Percentiles rank a stretch among this genome's conserved stretches.
phyloP scores from a whole-genome alignment of 1,284 basidiomycete genomes.

The Rhodotorula sp. region DNA sequence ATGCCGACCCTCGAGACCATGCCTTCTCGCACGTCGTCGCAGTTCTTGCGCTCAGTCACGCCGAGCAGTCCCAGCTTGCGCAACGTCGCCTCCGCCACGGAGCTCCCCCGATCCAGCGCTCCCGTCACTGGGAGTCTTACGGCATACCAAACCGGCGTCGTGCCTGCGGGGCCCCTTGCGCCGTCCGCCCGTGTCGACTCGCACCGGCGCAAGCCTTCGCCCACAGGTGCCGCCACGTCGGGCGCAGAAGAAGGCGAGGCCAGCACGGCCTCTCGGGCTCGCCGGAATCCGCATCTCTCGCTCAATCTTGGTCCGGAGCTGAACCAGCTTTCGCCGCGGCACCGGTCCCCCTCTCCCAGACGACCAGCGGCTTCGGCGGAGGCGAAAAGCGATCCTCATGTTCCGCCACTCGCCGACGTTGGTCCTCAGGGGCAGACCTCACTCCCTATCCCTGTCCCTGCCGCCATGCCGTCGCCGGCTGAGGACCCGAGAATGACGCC shows the following conservation, averaged over 20 bases:
- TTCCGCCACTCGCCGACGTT: conserved; percentile 4
- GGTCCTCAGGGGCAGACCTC: conserved; percentile 4
- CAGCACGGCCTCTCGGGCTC: conserved; percentile 8
- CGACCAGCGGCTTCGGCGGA: background rate
- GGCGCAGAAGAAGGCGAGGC: conserved; percentile 35
- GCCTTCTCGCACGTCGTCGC: conserved; percentile 33
- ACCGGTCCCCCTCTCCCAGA: background rate
- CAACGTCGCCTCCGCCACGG: conserved; percentile 38
- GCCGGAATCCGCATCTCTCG: conserved; percentile 44
- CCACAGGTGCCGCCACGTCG: conserved; percentile 15
- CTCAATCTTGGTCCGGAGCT: conserved; percentile 43
- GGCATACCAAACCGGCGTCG: background rate
- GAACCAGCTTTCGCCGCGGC: conserved; percentile 13
- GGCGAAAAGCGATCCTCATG: background rate
- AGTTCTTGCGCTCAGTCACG: conserved; percentile 23
- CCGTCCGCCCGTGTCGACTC: conserved; percentile 37
- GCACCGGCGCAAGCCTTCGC: conserved; percentile 13
- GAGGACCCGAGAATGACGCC: conserved; percentile 36
- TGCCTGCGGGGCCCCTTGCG: conserved; percentile 41
- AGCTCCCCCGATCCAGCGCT: conserved; percentile 12
- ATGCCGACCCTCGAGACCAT: conserved; percentile 19
- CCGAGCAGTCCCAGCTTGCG: conserved; percentile 29
- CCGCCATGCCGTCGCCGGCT: background rate
- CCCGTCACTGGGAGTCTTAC: background rate
- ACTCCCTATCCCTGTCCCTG: conserved; percentile 9